Evolutionary conservation across 2,329 filamentous ascomycete species (phyloP).

Genomic region (Monosporascus ibericus): DNA sequence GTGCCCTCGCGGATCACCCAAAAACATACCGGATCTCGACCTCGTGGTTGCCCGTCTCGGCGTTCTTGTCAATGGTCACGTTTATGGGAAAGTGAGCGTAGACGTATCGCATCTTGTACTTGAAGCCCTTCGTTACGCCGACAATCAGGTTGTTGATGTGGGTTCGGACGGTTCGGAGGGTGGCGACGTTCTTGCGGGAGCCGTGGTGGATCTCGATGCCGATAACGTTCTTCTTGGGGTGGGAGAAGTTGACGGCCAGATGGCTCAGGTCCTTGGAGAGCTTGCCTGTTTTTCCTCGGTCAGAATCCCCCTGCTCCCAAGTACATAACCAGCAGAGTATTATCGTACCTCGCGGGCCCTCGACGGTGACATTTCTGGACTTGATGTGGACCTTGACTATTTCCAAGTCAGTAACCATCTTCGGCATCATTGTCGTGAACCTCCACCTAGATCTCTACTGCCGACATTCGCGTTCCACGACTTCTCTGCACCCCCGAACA

Average conservation of each 20-base stretch:
- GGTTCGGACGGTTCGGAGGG: slow-evolving; percentile 95
- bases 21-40: slow-evolving; percentile 89
- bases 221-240: slow-evolving; percentile 79
- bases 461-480: background rate
- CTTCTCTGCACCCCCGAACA: background rate
- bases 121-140: slow-evolving; percentile 98
- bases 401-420: slow-evolving; percentile 28
- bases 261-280: slow-evolving; percentile 95
- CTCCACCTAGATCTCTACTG: background rate
- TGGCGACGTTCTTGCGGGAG: slow-evolving; percentile 93
- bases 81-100: slow-evolving; percentile 99
- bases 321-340: slow-evolving; percentile 7
- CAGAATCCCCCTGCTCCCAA: slow-evolving; percentile 16
- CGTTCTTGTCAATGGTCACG: slow-evolving; percentile 97
- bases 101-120: slow-evolving; percentile 99
- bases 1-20: slow-evolving; percentile 4
- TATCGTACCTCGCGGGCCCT: slow-evolving; percentile 80
- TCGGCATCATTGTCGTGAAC: background rate
- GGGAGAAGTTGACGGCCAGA: slow-evolving; percentile 90
- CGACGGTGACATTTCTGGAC: slow-evolving; percentile 92
- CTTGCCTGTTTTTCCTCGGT: slow-evolving; percentile 59
- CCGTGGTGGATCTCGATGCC: slow-evolving; percentile 99
- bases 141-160: slow-evolving; percentile 98
- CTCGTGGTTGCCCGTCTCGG: slow-evolving; percentile 78
- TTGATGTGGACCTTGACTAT: slow-evolving; percentile 98